Evolutionary conservation across 495 filamentous ascomycete species (phyloP).

Genomic region (Copromyces sp.): DNA sequence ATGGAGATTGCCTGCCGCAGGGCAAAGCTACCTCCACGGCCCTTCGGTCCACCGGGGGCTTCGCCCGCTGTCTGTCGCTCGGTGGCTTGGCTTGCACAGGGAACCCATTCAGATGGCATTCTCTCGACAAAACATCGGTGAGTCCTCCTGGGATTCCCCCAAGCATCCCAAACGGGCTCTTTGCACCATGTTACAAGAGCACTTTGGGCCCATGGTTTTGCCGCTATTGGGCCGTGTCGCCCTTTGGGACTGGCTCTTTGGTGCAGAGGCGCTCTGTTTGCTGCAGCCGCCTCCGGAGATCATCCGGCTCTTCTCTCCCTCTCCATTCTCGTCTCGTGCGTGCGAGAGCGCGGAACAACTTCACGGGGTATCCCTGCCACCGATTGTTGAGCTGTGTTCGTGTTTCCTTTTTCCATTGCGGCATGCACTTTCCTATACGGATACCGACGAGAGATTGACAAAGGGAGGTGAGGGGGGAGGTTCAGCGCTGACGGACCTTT

Average conservation of each 20-base stretch:
- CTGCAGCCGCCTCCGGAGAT: constrained; percentile 9
- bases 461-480: background rate
- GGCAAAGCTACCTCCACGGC: background rate
- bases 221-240: constrained; percentile 9
- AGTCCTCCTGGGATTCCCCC: background rate
- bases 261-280: constrained; percentile 9
- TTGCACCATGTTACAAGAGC: constrained; percentile 2
- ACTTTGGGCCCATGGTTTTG: constrained; percentile 4
- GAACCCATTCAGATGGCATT: background rate
- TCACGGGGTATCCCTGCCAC: constrained; percentile 2
- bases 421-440: background rate
- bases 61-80: background rate
- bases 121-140: background rate
- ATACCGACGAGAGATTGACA: background rate
- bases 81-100: background rate
- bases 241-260: constrained; percentile 8
- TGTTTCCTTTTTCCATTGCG: constrained; percentile 1
- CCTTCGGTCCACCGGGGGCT: background rate
- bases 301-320: constrained; percentile 7
- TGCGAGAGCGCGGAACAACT: background rate
- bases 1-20: background rate
- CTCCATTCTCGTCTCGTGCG: constrained; percentile 1
- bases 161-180: constrained; percentile 9
- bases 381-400: background rate
- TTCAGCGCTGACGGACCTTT: background rate